Conservation (phyloP, 1,284 basidiomycete species). For the Singerocomus rubriflavus region DNA sequence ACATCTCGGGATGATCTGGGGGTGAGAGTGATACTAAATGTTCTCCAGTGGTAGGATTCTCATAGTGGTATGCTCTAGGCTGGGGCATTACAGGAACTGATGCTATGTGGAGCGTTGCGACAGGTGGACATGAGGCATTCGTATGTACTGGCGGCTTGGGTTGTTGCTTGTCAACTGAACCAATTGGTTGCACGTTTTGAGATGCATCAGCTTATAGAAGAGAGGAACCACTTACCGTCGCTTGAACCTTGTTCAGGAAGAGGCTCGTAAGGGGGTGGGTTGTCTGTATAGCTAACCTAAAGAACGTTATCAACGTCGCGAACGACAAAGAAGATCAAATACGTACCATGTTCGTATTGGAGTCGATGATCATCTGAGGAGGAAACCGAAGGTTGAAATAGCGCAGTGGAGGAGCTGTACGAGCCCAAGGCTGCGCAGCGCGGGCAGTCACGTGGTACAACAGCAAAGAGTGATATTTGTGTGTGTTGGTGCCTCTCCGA, state of each 20-base stretch:
- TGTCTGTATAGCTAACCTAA: conserved; percentile 26
- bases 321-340: no score
- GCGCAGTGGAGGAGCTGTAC: background rate
- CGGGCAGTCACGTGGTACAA: conserved; percentile 22
- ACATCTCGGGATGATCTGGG: conserved; percentile 75
- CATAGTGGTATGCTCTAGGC: conserved; percentile 36
- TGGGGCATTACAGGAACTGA: conserved; percentile 31
- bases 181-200: conserved; percentile 11
- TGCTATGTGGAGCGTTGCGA: conserved; percentile 22
- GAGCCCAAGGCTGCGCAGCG: conserved; percentile 5
- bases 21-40: conserved; percentile 54
- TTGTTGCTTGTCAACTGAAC: conserved; percentile 10
- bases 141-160: conserved; percentile 10
- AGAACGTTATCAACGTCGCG: background rate
- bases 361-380: conserved; percentile 25
- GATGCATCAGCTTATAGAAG: background rate
- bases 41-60: conserved; percentile 47
- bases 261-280: conserved; percentile 29
- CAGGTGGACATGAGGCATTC: conserved; percentile 9
- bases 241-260: conserved; percentile 12
- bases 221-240: conserved; percentile 16
- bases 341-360: conserved; percentile 28
- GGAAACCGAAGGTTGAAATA: background rate
- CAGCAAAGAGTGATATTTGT: conserved; percentile 16
- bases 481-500: conserved; percentile 15